phyloP scores from a whole-genome alignment of 2,329 filamentous ascomycete genomes.

The Fusarium heterosporum region DNA sequence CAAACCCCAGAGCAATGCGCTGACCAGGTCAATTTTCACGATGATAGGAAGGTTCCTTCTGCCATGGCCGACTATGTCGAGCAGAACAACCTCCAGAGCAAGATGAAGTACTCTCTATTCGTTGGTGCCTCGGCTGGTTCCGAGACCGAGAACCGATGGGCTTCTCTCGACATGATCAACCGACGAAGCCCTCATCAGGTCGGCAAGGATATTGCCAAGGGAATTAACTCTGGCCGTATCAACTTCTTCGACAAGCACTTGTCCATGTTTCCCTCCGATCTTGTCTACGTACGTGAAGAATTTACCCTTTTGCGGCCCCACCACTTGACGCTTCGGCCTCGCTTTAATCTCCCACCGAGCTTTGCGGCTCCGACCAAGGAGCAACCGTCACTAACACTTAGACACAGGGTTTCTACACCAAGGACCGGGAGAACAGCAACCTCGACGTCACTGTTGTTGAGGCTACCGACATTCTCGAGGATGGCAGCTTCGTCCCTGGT shows the following conservation, averaged over 20 bases:
- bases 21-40: slow-evolving; percentile 18
- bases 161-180: slow-evolving; percentile 90
- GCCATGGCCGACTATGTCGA: slow-evolving; percentile 91
- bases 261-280: slow-evolving; percentile 89
- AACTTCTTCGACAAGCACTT: slow-evolving; percentile 95
- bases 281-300: slow-evolving; percentile 74
- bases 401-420: slow-evolving; percentile 80
- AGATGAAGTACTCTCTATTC: slow-evolving; percentile 88
- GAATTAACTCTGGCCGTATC: slow-evolving; percentile 89
- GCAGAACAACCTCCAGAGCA: slow-evolving; percentile 83
- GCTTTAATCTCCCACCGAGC: slow-evolving; percentile 38
- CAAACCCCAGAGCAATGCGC: slow-evolving; percentile 11
- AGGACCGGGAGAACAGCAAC: slow-evolving; percentile 78
- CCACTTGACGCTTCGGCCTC: slow-evolving; percentile 29
- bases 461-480: slow-evolving; percentile 86
- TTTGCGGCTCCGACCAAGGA: slow-evolving; percentile 16
- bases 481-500: slow-evolving; percentile 89
- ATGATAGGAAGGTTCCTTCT: slow-evolving; percentile 79
- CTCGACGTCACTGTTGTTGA: slow-evolving; percentile 88
- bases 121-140: slow-evolving; percentile 91
- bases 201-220: slow-evolving; percentile 89
- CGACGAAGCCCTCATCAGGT: slow-evolving; percentile 87
- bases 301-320: slow-evolving; percentile 27
- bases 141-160: slow-evolving; percentile 93
- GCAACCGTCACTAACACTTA: slow-evolving; percentile 29